Conservation (phyloP, 805 yeast species). For the Metschnikowia proteae region DNA sequence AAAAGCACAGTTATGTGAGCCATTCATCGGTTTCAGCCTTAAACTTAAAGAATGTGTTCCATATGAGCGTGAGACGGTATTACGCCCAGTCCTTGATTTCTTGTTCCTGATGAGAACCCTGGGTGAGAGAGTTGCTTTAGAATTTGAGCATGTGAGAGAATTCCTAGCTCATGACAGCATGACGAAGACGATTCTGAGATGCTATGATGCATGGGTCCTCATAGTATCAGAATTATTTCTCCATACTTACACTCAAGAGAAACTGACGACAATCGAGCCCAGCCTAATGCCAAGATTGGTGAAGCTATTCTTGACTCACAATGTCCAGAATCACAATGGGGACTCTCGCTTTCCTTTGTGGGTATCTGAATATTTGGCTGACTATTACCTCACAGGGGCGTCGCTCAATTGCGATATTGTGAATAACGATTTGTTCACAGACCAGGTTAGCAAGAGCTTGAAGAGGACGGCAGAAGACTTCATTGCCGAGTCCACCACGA, state of each 20-base stretch:
- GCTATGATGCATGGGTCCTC: not conserved
- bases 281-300: slow-evolving; percentile 1
- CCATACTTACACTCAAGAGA: not conserved
- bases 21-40: not conserved
- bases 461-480: not conserved
- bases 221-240: slow-evolving; percentile 1
- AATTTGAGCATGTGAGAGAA: not conserved
- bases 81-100: not conserved
- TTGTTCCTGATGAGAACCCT: not conserved
- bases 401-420: not conserved
- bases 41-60: not conserved
- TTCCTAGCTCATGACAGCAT: slow-evolving; percentile 1
- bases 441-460: slow-evolving; percentile 1
- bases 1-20: not conserved
- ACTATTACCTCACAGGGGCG: slow-evolving; percentile 11
- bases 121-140: not conserved
- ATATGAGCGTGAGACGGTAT: not conserved
- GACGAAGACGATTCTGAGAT: not conserved
- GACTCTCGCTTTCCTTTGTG: slow-evolving; percentile 3
- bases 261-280: not conserved
- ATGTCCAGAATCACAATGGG: not conserved
- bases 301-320: slow-evolving; percentile 1
- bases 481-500: slow-evolving; percentile 1
- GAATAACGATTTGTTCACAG: not conserved
- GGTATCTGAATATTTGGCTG: slow-evolving; percentile 15